Base-by-base conservation (phyloP, 441 rosid species). In the Rhodomyrtus psidioides region DNA sequence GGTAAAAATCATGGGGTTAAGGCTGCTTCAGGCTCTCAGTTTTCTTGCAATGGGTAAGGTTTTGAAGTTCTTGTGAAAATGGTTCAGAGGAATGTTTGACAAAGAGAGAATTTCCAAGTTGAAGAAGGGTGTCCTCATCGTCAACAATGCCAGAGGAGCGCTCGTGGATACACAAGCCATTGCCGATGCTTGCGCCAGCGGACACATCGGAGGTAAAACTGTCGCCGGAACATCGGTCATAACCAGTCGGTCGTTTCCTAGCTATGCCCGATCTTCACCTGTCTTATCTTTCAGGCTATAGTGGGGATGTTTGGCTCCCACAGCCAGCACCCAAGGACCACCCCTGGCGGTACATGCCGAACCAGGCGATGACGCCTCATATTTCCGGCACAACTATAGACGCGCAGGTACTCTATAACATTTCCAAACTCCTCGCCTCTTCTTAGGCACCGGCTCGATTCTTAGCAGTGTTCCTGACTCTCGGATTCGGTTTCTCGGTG, bases 311-410 rank as follows among this genome's bases (percentile, higher is more conserved):
- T 84, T 97, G 99, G 99, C 24, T 91, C 62, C 99, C 97, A 8
- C 98, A 97, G 79, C 99, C 99, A 2, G 98, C 99, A 81, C 98
- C 98, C 28, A 96, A 95, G 91, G 97, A 96, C 87, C 99, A 97
- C 83, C 98, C 98, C 54, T 97, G 99, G 98, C 96, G 99, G 62
- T 94, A 94, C 91, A 97, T 97, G 98, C 97, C 99, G 55, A 96
- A 97, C 91, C 99, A 97, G 13, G 98, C 98, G 51, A 97, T 97
- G 99, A 97, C 98, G 12, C 99, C 98, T 90, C 98, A 96, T 90
- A 91, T 95, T 85, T 97, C 99, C 17, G 99, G 99, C 74, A 96
- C 98, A 89, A 95, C 99, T 84, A 96, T 97, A 17, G 99, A 97
- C 85, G 98, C 88, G 16, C 99, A 96, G 95, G 99, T 97, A 90